A percentile compares a stretch with the other conserved stretches of the same genome.
Conservation (phyloP, 2,329 filamentous ascomycete genomes). For the Aspergillus amoenus region DNA sequence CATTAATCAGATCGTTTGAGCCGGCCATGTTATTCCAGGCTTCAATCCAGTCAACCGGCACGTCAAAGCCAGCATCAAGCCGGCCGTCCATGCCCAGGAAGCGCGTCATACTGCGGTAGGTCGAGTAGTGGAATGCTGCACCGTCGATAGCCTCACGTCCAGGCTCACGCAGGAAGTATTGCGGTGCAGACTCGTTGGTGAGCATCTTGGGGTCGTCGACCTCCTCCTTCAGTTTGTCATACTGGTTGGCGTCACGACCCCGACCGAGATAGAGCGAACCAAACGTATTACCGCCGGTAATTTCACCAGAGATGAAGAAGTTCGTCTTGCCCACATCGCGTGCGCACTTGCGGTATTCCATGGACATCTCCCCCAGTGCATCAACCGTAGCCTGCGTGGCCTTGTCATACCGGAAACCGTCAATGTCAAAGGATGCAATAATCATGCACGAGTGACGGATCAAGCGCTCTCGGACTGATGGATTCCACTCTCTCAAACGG, state of each 20-base stretch:
- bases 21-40: slow-evolving; percentile 58
- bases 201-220: slow-evolving; percentile 32
- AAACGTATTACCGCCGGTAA: slow-evolving; percentile 61
- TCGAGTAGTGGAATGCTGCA: slow-evolving; percentile 63
- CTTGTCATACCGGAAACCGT: slow-evolving; percentile 68
- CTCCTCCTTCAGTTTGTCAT: slow-evolving; percentile 45
- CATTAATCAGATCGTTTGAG: slow-evolving; percentile 61
- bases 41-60: slow-evolving; percentile 54
- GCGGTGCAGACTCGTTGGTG: slow-evolving; percentile 25
- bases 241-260: slow-evolving; percentile 55
- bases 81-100: slow-evolving; percentile 62
- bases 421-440: slow-evolving; percentile 63
- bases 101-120: slow-evolving; percentile 62
- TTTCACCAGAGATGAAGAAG: slow-evolving; percentile 65
- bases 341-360: slow-evolving; percentile 59
- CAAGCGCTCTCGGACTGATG: slow-evolving; percentile 57
- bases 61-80: slow-evolving; percentile 54
- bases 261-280: slow-evolving; percentile 62
- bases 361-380: slow-evolving; percentile 58
- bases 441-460: slow-evolving; percentile 64
- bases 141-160: slow-evolving; percentile 57
- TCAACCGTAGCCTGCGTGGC: slow-evolving; percentile 64
- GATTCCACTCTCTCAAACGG: slow-evolving; percentile 63
- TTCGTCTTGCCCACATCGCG: slow-evolving; percentile 58
- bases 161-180: slow-evolving; percentile 53